Conservation (phyloP, 225 moss, liverwort and hornwort species). For the Anthoceros angustus region DNA sequence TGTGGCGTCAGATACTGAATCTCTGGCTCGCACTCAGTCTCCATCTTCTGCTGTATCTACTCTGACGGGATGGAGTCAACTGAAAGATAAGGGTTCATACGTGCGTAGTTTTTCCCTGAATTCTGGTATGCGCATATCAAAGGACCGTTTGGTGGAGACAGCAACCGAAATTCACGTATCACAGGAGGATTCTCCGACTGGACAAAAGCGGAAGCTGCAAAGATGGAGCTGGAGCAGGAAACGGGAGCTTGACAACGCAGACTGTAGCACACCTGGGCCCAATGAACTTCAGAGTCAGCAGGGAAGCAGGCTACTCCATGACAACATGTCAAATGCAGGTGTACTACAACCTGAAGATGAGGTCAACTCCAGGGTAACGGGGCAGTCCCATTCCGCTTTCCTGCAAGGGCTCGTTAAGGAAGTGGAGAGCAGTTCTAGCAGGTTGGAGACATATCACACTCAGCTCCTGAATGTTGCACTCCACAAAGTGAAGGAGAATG, state of each 20-base stretch:
- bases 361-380: neutral
- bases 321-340: neutral
- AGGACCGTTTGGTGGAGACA: neutral
- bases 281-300: neutral
- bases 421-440: neutral
- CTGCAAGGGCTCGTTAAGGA: neutral
- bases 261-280: neutral
- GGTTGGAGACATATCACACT: neutral
- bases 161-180: neutral
- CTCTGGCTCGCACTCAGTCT: neutral
- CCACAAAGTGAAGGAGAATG: slow-evolving; percentile 5
- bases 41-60: neutral
- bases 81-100: neutral
- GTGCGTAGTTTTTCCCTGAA: neutral
- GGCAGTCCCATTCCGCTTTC: neutral
- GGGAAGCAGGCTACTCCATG: neutral
- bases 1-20: neutral
- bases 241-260: neutral
- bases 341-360: neutral
- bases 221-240: slow-evolving; percentile 4
- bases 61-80: neutral
- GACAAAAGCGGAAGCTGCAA: neutral
- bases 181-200: neutral
- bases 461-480: slow-evolving; percentile 8
- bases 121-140: neutral